phyloP scores from a whole-genome alignment of 1,284 basidiomycete genomes.

The Ustilago xerochloae region DNA sequence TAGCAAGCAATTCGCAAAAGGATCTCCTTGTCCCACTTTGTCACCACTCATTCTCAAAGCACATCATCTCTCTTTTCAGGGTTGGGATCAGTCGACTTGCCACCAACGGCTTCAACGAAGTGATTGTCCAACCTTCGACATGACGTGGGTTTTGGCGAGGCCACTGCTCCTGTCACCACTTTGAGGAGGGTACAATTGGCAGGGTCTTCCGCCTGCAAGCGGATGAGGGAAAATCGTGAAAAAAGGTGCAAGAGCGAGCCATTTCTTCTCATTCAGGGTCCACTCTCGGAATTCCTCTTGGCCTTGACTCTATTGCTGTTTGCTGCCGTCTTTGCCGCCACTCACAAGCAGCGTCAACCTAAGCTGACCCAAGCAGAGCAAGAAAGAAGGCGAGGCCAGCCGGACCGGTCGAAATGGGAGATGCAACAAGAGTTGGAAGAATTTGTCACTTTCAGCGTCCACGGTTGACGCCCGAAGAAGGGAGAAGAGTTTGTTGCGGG shows the following conservation, averaged over 20 bases:
- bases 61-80: constrained; percentile 18
- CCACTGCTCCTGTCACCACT: background rate
- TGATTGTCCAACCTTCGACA: background rate
- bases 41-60: constrained; percentile 2
- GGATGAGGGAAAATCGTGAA: too few relatives aligned
- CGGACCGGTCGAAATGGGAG: constrained; percentile 18
- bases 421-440: too few relatives aligned
- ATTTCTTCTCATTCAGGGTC: constrained; percentile 30
- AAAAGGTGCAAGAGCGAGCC: background rate
- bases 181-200: too few relatives aligned
- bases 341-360: constrained; percentile 20
- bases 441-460: constrained; percentile 8
- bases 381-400: background rate
- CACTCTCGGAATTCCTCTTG: background rate
- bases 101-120: too few relatives aligned
- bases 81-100: constrained; percentile 20
- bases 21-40: background rate
- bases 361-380: constrained; percentile 13
- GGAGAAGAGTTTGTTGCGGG: constrained; percentile 8
- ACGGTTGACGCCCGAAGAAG: constrained; percentile 5
- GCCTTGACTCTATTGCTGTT: background rate
- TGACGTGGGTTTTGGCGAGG: too few relatives aligned
- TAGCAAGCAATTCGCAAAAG: constrained; percentile 49
- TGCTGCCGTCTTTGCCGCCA: constrained; percentile 16
- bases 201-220: too few relatives aligned